A percentile compares a stretch with the other conserved stretches of the same genome.
phyloP scores from a whole-genome alignment of 495 filamentous ascomycete genomes.

The Penicillium waksmanii region DNA sequence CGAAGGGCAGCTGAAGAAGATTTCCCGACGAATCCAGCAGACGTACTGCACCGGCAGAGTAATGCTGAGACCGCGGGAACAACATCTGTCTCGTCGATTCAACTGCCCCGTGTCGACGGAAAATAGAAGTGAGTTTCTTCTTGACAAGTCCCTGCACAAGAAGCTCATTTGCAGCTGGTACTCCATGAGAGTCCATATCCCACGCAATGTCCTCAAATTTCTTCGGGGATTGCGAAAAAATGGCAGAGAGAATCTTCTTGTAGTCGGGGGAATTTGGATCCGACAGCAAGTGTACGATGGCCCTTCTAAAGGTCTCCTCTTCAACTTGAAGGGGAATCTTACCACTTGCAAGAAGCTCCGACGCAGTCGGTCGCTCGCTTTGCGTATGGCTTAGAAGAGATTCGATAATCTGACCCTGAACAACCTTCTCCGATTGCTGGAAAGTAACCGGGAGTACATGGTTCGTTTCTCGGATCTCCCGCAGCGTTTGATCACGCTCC shows the following conservation, averaged over 20 bases:
- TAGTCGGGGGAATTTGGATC: conserved; percentile 87
- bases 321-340: conserved; percentile 89
- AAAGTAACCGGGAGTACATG: conserved; percentile 75
- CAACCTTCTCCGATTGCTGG: conserved; percentile 69
- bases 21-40: conserved; percentile 82
- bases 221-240: conserved; percentile 75
- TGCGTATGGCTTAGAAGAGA: conserved; percentile 81
- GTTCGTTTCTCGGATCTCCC: conserved; percentile 67
- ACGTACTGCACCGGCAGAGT: conserved; percentile 71
- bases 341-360: conserved; percentile 83
- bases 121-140: conserved; percentile 74
- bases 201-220: conserved; percentile 85
- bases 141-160: conserved; percentile 76
- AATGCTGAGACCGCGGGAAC: conserved; percentile 81
- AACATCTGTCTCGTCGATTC: conserved; percentile 73
- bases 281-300: conserved; percentile 72
- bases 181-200: conserved; percentile 68
- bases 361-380: conserved; percentile 78
- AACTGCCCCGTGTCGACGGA: conserved; percentile 89
- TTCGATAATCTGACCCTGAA: conserved; percentile 75
- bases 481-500: conserved; percentile 81
- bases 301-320: conserved; percentile 83
- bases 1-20: conserved; percentile 86
- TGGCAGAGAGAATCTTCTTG: conserved; percentile 78
- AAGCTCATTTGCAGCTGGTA: conserved; percentile 62